Evolutionary conservation across 805 yeast genomes (phyloP).

Genomic region (Metschnikowia colocasiae): DNA sequence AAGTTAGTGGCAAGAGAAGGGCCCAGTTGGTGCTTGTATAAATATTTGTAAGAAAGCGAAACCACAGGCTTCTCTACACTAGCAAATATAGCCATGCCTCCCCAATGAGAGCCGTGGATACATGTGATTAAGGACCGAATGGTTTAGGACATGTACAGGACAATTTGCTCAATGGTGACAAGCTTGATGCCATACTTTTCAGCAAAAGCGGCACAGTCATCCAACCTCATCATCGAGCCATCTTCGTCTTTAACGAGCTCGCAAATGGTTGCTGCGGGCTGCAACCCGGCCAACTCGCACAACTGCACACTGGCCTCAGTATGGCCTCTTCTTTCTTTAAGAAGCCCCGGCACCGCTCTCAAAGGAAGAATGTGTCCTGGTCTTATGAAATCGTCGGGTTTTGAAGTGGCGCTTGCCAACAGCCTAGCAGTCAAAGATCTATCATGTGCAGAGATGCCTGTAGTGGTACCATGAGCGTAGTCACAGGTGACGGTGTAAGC

Average conservation of each 20-base stretch:
- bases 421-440: slow-evolving; percentile 76
- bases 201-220: slow-evolving; percentile 75
- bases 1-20: slow-evolving; percentile 86
- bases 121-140: neutral
- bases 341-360: slow-evolving; percentile 84
- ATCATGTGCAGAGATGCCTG: slow-evolving; percentile 95
- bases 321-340: slow-evolving; percentile 83
- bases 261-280: slow-evolving; percentile 88
- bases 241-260: slow-evolving; percentile 91
- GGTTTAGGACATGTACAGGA: slow-evolving; percentile 42
- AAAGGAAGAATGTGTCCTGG: slow-evolving; percentile 96
- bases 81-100: too few species aligned
- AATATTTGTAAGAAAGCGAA: neutral
- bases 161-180: slow-evolving; percentile 74
- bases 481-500: slow-evolving; percentile 96
- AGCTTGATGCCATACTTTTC: slow-evolving; percentile 59
- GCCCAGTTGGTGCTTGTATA: slow-evolving; percentile 68
- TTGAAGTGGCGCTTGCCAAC: slow-evolving; percentile 59
- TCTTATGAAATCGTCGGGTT: slow-evolving; percentile 66
- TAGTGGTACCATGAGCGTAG: slow-evolving; percentile 81
- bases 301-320: slow-evolving; percentile 96
- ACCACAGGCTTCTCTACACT: neutral
- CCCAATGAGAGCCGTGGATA: neutral
- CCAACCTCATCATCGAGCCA: slow-evolving; percentile 92
- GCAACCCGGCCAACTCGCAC: slow-evolving; percentile 68